Conservation (phyloP, 2,329 filamentous ascomycete genomes). For the Colletotrichum tabaci region DNA sequence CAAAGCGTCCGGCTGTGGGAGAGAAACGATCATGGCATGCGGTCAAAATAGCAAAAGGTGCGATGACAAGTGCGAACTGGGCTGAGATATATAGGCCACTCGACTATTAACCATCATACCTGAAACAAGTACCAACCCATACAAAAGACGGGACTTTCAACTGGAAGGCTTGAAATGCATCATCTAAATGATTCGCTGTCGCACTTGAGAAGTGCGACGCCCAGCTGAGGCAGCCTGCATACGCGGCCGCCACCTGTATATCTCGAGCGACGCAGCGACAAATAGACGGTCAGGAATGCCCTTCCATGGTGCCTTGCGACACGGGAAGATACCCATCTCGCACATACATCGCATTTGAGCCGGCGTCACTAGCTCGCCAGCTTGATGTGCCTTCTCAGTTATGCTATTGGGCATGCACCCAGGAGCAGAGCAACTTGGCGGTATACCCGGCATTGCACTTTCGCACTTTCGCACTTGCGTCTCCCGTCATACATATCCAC, state of each 20-base stretch:
- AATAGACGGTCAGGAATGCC: not conserved
- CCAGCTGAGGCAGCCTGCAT: not conserved
- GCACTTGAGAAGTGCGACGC: not conserved
- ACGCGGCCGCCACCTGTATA: not conserved
- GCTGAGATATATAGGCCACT: not conserved
- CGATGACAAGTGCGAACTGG: not conserved
- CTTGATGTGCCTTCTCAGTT: not conserved
- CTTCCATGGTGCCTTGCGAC: not conserved
- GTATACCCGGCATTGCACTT: not conserved
- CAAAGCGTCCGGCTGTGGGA: fast-evolving
- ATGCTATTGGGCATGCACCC: not conserved
- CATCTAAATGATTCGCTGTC: not conserved
- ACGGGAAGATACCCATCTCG: not conserved
- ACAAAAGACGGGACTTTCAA: not conserved
- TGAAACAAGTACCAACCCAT: not conserved
- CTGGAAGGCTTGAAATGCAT: not conserved
- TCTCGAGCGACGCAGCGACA: not conserved
- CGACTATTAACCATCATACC: not conserved
- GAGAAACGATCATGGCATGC: not conserved
- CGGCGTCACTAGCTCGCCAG: not conserved
- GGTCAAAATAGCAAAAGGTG: not conserved
- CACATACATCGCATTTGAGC: not conserved
- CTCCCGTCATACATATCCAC: not conserved
- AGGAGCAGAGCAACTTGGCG: no score
- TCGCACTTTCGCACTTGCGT: not conserved